Conservation (phyloP, 2,329 filamentous ascomycete genomes). For the Venturia oleaginea region DNA sequence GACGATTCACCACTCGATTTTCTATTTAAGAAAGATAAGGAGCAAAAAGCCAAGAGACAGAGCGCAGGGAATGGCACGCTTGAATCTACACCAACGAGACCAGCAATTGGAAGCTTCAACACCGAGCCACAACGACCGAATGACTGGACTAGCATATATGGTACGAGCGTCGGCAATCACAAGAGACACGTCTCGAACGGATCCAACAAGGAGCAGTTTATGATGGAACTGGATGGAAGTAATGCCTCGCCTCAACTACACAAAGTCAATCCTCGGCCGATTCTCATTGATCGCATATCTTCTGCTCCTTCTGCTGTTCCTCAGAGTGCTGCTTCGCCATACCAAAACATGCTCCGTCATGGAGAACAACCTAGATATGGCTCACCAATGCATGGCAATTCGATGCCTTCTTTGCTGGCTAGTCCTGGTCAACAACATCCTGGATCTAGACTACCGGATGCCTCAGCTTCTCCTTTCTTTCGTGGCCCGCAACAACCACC, state of each 20-base stretch:
- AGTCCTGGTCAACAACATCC: background rate
- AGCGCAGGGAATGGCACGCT: slow-evolving; percentile 19
- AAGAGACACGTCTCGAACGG: slow-evolving; percentile 37
- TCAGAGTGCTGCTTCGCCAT: background rate
- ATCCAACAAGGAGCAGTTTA: slow-evolving; percentile 50
- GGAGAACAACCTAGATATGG: background rate
- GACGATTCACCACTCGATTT: slow-evolving; percentile 74
- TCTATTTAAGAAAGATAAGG: slow-evolving; percentile 79
- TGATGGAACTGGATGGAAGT: slow-evolving; percentile 56
- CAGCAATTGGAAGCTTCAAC: slow-evolving; percentile 33
- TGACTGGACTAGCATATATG: slow-evolving; percentile 18
- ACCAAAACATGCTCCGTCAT: background rate
- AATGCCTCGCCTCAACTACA: background rate
- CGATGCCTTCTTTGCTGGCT: background rate
- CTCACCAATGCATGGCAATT: slow-evolving; percentile 1
- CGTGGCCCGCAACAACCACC: slow-evolving; percentile 1
- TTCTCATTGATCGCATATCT: background rate
- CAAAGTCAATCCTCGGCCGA: background rate
- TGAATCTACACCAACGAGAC: slow-evolving; percentile 6
- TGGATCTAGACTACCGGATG: background rate
- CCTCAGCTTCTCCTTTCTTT: slow-evolving; percentile 3
- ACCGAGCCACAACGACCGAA: slow-evolving; percentile 23
- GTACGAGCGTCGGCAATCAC: slow-evolving; percentile 26
- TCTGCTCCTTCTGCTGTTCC: slow-evolving; percentile 4
- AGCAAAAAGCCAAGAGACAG: slow-evolving; percentile 58